Base-by-base conservation (phyloP, 805 yeast species). In the Schizosaccharomyces octosporus region DNA sequence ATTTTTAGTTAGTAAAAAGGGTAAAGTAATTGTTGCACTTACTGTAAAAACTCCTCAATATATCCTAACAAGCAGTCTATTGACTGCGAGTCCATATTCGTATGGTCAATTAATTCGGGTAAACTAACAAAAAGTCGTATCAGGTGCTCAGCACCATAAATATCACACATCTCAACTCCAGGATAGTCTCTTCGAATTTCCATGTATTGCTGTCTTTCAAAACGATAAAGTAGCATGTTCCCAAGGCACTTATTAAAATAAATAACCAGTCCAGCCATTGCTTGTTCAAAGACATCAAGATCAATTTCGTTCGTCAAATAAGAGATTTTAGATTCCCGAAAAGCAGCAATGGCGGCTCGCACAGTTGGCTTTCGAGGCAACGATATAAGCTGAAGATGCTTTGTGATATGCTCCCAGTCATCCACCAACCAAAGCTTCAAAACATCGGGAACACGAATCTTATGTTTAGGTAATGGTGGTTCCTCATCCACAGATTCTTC, bases 341-440 rank as follows among this genome's bases (percentile, higher is more conserved):
- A 90, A n/a, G 76, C 76, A 11, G 70, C 66, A 7, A 90, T 69
- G 1, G 87, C 78, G 1, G 72, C 73, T 0, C 75, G 72, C 1
- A 85, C 84, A 0, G 79, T 77, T 2, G 75, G 75, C 43, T 70
- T 71, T 17, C 80, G 74, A 0, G 96, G 96, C 54, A 89, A 70
- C 17, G 43, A 39, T 24, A 62, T 60, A 15, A 41, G 29, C 69
- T 82, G 81, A 61, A 83, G 83, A 66, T 87, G 85, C 66, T 85
- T 85, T 0, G 97, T 88, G 42, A 90, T 78, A 65, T 75, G 76
- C 70, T 90, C 96, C 98, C 97, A 90, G 73, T 90, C 97, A 69
- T 87, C 88, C 0, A 89, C 95, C 48, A 90, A 73, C 2, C 82
- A 67, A 5, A 83, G 73, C 70, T 88, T 89, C 62, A 90, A 73